Conservation (phyloP, 1,284 basidiomycete genomes). For the Cryptococcus deneoformans region DNA sequence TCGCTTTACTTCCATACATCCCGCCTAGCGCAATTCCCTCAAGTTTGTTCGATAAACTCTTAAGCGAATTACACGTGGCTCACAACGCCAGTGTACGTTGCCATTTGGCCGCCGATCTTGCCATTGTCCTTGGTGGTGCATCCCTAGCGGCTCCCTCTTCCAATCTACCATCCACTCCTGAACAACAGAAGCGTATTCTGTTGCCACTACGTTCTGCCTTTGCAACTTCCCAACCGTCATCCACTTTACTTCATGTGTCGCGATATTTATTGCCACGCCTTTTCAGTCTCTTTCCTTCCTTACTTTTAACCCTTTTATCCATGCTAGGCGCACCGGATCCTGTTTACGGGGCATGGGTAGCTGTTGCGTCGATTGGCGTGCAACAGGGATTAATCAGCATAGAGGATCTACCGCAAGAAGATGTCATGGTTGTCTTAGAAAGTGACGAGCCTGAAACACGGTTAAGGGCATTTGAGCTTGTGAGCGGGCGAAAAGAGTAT, state of each 20-base stretch:
- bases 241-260: not conserved
- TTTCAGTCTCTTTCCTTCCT: slow-evolving; percentile 12
- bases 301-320: slow-evolving; percentile 23
- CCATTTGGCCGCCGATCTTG: slow-evolving; percentile 23
- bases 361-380: slow-evolving; percentile 37
- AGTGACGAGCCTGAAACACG: slow-evolving; percentile 33
- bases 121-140: not conserved
- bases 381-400: slow-evolving; percentile 21
- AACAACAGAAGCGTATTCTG: slow-evolving; percentile 15
- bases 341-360: slow-evolving; percentile 34
- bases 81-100: slow-evolving; percentile 24
- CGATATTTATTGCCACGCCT: not conserved
- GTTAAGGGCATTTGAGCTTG: slow-evolving; percentile 34
- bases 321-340: not conserved
- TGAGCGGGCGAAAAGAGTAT: slow-evolving; percentile 29
- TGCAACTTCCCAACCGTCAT: not conserved
- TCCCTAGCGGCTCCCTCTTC: not conserved
- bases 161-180: not conserved
- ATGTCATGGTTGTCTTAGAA: slow-evolving; percentile 25
- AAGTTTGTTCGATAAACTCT: slow-evolving; percentile 16
- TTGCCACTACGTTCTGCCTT: slow-evolving; percentile 29
- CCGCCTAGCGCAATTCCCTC: slow-evolving; percentile 17
- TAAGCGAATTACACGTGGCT: slow-evolving; percentile 21
- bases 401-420: slow-evolving; percentile 16
- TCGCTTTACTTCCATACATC: slow-evolving; percentile 21